Base-by-base conservation (phyloP, 2,329 filamentous ascomycete species). In the Diaporthe citrichinensis region DNA sequence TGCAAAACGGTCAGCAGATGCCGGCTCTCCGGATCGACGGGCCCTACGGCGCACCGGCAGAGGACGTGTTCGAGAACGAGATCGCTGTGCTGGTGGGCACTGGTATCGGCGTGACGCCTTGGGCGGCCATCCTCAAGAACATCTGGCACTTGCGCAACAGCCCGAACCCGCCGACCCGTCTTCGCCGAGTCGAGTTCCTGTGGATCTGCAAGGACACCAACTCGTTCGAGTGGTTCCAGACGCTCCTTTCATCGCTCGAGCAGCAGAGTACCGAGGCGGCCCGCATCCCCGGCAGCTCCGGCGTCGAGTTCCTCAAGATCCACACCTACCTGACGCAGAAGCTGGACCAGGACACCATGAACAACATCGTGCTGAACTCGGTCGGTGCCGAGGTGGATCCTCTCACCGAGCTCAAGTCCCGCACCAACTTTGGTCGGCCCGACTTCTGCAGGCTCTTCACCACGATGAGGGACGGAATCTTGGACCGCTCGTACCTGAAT, bases 201-300 rank as follows among this genome's bases (percentile, higher is more conserved):
- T 99, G 97, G 97, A 93, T 98, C 71, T 98, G 96, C 90, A 97
- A 94, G 84, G 96, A 98, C 82, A 98, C 96, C 0, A 94, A 91
- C 46, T 98, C 96, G 0, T 99, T 99, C 81, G 97, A 98, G 86
- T 99, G 97, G 97, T 98, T 99, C 88, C 97, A 99, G 84, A 95
- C 94, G 1, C 92, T 99, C 0, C 90, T 99, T 23, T 94, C 94
- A 0, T 97, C 95, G 0, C 93, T 99, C 31, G 97, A 99, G 85
- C 89, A 92, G 49, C 97, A 99, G 83, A 96, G 94, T 68, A 89
- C 91, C 76, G 90, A 92, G 80, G 92, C 92, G 6, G 92, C 93
- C 57, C 91, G 90, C 71, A 88, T 93, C 58, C 91, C 92, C 44
- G 93, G 92, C 74, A 91, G 91, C 79, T 91, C 92, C 61, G 91